Conservation (phyloP, 2,329 filamentous ascomycete species). For the Colletotrichum gigasporum region DNA sequence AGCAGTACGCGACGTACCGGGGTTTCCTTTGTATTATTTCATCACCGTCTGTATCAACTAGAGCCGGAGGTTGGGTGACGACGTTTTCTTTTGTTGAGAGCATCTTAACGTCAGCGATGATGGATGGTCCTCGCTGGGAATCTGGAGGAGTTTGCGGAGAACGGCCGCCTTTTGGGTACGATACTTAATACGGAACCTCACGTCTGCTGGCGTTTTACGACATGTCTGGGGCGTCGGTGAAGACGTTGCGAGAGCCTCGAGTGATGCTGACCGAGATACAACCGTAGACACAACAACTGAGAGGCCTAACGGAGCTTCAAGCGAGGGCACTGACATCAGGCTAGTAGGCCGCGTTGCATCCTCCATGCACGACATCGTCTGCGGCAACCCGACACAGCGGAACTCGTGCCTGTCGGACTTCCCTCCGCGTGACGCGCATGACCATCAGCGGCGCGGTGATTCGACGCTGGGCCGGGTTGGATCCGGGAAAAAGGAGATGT, state of each 20-base stretch:
- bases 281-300: too few species aligned
- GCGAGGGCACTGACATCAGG: too few species aligned
- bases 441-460: not conserved
- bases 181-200: conserved; percentile 24
- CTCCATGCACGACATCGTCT: too few species aligned
- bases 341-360: too few species aligned
- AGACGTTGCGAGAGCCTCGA: too few species aligned
- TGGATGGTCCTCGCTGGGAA: conserved; percentile 8
- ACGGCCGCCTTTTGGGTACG: conserved; percentile 26
- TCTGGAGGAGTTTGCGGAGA: conserved; percentile 15
- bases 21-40: conserved; percentile 5
- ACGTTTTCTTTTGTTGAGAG: not conserved
- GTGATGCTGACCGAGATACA: too few species aligned
- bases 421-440: not conserved
- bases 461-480: not conserved
- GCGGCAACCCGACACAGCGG: not conserved
- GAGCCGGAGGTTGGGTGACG: not conserved
- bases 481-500: not conserved
- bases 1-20: too few species aligned
- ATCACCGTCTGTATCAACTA: conserved; percentile 14
- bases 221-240: too few species aligned
- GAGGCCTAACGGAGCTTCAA: too few species aligned
- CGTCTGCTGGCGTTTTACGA: not conserved
- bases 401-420: not conserved
- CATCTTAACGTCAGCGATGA: conserved; percentile 8